Evolutionary conservation across 805 yeast genomes (phyloP).

Genomic region (Hagleromyces aurorensis): DNA sequence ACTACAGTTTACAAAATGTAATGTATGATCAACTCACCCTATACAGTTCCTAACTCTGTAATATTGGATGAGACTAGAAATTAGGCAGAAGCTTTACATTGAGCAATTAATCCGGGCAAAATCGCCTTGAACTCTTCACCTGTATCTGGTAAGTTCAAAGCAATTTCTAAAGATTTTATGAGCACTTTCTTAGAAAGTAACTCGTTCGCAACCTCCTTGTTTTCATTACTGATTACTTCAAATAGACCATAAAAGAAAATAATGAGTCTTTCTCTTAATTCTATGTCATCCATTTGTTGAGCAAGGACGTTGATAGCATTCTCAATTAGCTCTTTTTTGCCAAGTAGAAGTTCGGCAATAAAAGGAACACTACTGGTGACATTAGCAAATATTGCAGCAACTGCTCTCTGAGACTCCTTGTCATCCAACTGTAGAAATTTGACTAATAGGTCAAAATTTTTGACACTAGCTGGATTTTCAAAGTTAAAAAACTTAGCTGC

Average conservation of each 20-base stretch:
- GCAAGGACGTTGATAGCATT: constrained; percentile 21
- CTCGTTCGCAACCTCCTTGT: constrained; percentile 4
- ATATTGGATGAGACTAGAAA: too few species aligned
- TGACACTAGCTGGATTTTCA: constrained; percentile 30
- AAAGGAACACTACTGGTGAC: constrained; percentile 31
- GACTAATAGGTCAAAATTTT: constrained; percentile 36
- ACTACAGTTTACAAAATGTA: too few species aligned
- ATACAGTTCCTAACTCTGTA: too few species aligned
- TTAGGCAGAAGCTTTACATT: too few species aligned
- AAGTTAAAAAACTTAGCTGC: constrained; percentile 53
- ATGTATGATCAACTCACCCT: too few species aligned
- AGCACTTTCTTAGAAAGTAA: constrained; percentile 9
- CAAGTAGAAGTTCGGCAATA: constrained; percentile 27
- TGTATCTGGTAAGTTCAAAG: constrained; percentile 10
- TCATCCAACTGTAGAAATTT: constrained; percentile 36
- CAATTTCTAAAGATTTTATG: constrained; percentile 12
- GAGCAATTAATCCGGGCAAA: too few species aligned
- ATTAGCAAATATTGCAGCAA: constrained; percentile 32
- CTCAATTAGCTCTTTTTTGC: constrained; percentile 19
- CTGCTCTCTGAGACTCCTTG: constrained; percentile 36
- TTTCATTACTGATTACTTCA: constrained; percentile 15
- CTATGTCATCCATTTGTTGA: constrained; percentile 25
- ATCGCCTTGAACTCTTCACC: too few species aligned
- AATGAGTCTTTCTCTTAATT: constrained; percentile 29
- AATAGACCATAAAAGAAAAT: constrained; percentile 27